A percentile compares a stretch with the other conserved stretches of the same genome.
Evolutionary conservation across 176 grass and related monocot species (phyloP).

Genomic region (Aegilops speltoides): DNA sequence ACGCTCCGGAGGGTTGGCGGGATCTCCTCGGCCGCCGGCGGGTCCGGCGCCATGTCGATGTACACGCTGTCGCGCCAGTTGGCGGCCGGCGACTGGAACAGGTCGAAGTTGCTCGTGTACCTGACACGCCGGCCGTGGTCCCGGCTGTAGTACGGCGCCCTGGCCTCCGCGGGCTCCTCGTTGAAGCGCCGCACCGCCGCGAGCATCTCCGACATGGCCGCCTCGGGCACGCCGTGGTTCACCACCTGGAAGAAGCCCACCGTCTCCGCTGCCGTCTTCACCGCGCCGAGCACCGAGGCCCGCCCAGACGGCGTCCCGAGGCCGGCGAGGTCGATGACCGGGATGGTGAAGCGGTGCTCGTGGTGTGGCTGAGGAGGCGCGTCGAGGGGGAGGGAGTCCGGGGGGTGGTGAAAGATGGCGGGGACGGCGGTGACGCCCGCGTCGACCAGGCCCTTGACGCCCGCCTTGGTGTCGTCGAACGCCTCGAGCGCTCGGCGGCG

Average conservation of each 20-base stretch:
- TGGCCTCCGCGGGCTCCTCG: background rate
- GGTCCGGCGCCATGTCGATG: background rate
- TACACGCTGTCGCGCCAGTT: background rate
- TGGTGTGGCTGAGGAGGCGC: background rate
- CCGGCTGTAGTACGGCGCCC: background rate
- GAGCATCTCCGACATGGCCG: background rate
- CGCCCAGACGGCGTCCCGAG: background rate
- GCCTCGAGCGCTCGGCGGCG: background rate
- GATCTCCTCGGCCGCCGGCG: background rate
- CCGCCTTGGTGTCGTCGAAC: constrained; percentile 31
- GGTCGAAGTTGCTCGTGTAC: too few relatives aligned
- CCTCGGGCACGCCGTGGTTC: background rate
- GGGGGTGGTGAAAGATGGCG: constrained; percentile 26
- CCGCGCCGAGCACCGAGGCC: background rate
- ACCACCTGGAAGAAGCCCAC: background rate
- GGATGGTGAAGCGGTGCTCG: background rate
- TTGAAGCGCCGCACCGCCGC: background rate
- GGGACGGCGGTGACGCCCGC: constrained; percentile 27
- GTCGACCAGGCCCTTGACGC: constrained; percentile 30
- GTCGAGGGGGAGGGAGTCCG: background rate
- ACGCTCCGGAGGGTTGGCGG: background rate
- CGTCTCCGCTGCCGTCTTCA: background rate
- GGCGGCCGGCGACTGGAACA: background rate
- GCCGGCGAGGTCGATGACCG: background rate
- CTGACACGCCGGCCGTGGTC: background rate